phyloP scores from a whole-genome alignment of 2,329 filamentous ascomycete genomes.

The Paracoccidioides brasiliensis region DNA sequence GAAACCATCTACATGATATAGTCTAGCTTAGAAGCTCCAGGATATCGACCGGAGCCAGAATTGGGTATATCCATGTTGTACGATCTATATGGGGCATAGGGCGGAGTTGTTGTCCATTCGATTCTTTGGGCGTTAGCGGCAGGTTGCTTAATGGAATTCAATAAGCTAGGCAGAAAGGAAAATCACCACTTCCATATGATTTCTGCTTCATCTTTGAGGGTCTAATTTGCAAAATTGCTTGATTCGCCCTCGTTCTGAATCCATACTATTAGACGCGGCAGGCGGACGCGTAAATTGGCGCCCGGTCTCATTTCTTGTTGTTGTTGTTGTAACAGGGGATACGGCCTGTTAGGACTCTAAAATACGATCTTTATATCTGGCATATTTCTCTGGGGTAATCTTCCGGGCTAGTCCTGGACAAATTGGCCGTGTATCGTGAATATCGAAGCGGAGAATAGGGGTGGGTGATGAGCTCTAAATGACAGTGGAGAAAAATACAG shows the following conservation, averaged over 20 bases:
- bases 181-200: background rate
- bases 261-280: background rate
- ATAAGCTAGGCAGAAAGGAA: background rate
- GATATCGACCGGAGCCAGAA: background rate
- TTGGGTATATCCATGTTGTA: background rate
- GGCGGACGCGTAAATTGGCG: too few relatives aligned
- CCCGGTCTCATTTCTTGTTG: too few relatives aligned
- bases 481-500: too few relatives aligned
- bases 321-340: too few relatives aligned
- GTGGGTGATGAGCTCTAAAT: too few relatives aligned
- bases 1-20: background rate
- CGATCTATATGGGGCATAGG: background rate
- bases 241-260: background rate
- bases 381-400: too few relatives aligned
- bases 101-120: background rate
- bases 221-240: background rate
- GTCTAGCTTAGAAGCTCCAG: background rate
- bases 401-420: too few relatives aligned
- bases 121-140: background rate
- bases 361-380: too few relatives aligned
- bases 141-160: background rate
- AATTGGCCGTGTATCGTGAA: too few relatives aligned
- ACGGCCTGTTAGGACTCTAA: too few relatives aligned
- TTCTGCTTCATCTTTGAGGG: background rate
- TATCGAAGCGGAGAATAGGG: too few relatives aligned